phyloP scores from a whole-genome alignment of 129 eudicot genomes.

The Centrapalus pauciflorus region DNA sequence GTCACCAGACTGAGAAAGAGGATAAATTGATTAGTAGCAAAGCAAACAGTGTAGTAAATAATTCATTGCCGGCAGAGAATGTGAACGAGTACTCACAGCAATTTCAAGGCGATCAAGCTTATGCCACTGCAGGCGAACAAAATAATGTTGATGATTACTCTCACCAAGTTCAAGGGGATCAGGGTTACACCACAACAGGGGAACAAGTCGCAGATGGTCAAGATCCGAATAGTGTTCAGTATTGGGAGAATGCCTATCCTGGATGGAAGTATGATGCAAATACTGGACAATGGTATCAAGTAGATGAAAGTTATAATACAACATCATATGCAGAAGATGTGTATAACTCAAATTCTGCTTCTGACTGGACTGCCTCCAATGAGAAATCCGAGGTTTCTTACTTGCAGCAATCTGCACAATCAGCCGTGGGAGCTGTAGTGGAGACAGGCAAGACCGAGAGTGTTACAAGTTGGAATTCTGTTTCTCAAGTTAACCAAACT shows the following conservation, averaged over 20 bases:
- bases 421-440: slow-evolving; percentile 48
- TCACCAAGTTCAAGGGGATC: slow-evolving; percentile 39
- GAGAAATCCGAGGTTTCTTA: slow-evolving; percentile 57
- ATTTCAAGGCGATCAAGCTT: slow-evolving; percentile 30
- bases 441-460: slow-evolving; percentile 57
- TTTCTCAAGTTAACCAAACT: slow-evolving; percentile 31
- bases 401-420: slow-evolving; percentile 61
- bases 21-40: slow-evolving; percentile 23
- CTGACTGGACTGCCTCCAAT: slow-evolving; percentile 37
- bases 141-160: slow-evolving; percentile 23
- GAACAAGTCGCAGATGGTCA: slow-evolving; percentile 38
- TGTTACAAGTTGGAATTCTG: slow-evolving; percentile 57
- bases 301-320: slow-evolving; percentile 46
- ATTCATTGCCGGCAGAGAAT: slow-evolving; percentile 31
- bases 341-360: slow-evolving; percentile 23
- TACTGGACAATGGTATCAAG: slow-evolving; percentile 84
- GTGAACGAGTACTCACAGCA: slow-evolving; percentile 18
- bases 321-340: slow-evolving; percentile 32
- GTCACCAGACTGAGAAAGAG: slow-evolving; percentile 31
- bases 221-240: slow-evolving; percentile 48
- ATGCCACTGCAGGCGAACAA: slow-evolving; percentile 30
- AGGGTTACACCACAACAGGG: slow-evolving; percentile 25
- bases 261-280: slow-evolving; percentile 80
- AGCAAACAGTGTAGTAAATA: slow-evolving; percentile 21
- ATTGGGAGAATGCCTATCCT: slow-evolving; percentile 83